A percentile compares a stretch with the other conserved stretches of the same genome.
phyloP scores from a whole-genome alignment of 768 basidiomycete genomes.

The Naematelia encephala region DNA sequence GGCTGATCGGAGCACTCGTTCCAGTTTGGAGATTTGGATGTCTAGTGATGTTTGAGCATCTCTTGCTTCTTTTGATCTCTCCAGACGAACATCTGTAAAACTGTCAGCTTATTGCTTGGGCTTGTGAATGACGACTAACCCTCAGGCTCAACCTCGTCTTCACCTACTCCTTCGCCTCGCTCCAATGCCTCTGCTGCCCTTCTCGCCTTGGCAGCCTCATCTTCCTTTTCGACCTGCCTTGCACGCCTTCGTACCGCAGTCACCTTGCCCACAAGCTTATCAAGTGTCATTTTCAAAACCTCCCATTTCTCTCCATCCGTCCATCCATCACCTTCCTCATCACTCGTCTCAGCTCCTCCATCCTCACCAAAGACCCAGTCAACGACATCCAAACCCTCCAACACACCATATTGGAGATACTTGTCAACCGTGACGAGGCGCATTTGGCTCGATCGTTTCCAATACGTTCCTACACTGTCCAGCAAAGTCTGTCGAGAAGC shows the following conservation, averaged over 20 bases:
- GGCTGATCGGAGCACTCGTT: constrained; percentile 27
- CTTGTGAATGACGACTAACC: too few relatives aligned
- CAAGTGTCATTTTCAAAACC: constrained; percentile 71
- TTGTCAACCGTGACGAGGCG: constrained; percentile 92
- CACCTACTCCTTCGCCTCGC: constrained; percentile 64
- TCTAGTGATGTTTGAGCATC: constrained; percentile 39
- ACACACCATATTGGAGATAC: constrained; percentile 95
- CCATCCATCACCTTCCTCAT: constrained; percentile 53
- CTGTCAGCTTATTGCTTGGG: too few relatives aligned
- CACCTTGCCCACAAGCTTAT: constrained; percentile 88
- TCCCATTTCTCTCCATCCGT: constrained; percentile 69
- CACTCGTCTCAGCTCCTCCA: constrained; percentile 35
- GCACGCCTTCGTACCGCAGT: constrained; percentile 72
- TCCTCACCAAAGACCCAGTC: constrained; percentile 65
- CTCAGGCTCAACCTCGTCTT: constrained; percentile 57
- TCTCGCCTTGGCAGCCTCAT: constrained; percentile 76
- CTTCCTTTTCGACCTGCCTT: constrained; percentile 73
- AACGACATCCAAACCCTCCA: constrained; percentile 89
- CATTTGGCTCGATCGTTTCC: constrained; percentile 81
- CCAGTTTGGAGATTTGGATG: constrained; percentile 34
- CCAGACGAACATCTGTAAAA: constrained; percentile 28
- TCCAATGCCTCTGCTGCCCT: constrained; percentile 54
- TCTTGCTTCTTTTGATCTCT: constrained; percentile 35
- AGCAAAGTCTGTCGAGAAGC: constrained; percentile 59
- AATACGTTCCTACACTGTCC: constrained; percentile 68